These are phyloP conservation scores for Candida dajiaensis DNA, from an alignment of 805 yeast species.

Conservation along the genomic window DNA sequence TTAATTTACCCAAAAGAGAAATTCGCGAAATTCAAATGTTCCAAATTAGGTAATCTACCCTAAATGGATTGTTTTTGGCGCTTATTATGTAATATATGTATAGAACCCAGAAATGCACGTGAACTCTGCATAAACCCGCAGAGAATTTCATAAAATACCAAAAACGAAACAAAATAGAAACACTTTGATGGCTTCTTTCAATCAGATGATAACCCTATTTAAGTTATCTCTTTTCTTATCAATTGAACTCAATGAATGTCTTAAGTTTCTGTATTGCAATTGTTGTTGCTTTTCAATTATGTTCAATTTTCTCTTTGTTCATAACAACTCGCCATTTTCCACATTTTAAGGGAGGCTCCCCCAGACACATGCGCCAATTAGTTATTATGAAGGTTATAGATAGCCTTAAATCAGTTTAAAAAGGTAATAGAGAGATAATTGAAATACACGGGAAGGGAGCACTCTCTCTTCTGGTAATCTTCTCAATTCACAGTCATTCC, in stretches of 20 bases:
- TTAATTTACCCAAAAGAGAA: constrained; percentile 2
- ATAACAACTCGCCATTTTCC: neutral
- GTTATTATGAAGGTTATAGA: no score
- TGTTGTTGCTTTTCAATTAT: no score
- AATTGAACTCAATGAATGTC: neutral
- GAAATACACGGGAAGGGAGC: no score
- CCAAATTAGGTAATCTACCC: neutral
- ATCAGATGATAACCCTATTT: neutral
- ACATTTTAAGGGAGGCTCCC: neutral
- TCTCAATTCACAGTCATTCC: no score
- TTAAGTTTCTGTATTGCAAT: no score
- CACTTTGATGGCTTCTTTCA: no score
- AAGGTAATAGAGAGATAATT: no score
- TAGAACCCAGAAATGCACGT: no score
- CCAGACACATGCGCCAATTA: neutral
- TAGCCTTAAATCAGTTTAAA: no score
- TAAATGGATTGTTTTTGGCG: neutral
- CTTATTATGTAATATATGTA: neutral
- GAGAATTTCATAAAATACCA: no score
- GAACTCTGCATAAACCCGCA: no score
- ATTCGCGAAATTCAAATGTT: neutral
- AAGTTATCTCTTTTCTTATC: neutral
- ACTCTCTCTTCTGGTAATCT: no score
- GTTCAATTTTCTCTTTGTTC: neutral
- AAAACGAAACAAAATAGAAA: neutral